Evolutionary conservation across 164 flowering plant species (phyloP), one percentile per base, ranked within the genome.

Genomic region (Protea cynaroides): DNA sequence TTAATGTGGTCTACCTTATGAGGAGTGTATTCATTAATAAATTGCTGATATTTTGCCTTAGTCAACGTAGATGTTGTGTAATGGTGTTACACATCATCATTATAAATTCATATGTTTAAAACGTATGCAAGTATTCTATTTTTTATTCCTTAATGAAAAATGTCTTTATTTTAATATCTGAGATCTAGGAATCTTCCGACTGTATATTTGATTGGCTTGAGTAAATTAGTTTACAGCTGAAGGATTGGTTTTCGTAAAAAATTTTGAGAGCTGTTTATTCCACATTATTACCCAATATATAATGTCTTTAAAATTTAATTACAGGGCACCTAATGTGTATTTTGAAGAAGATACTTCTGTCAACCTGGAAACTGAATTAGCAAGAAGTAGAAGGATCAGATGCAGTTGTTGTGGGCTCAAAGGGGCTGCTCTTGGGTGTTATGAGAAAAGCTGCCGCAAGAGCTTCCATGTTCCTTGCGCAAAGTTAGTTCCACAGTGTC

Each of bases 401-500:
- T 95, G 99, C 70, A 55, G 83, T 69, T 81, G 81, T 52, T 95
- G 99, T 76, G 96, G 90, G 58, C 67, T 74, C 58, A 95, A 85
- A 68, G 99, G 99, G 19, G 99, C 99, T 61, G 87, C 99, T 65
- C 96, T 95, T 68, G 99, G 99, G 22, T 95, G 99, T 69, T 92
- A 79, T 74, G 86, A 82, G 50, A 86, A 79, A 74, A 87, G 84
- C 62, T 95, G 99, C 68, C 89, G 89, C 57, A 88, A 68, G 80
- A 95, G 97, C 69, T 95, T 89, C 71, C 99, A 95, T 76, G 82
- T 90, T 67, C 79, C 97, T 44, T 95, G 99, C 79, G 97, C 97
- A 54, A 88, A 83, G 77, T 61, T 75, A 73, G 76, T 72, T 24
- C 76, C 79, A 15, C 72, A 88, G 63, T 90, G 90, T 71, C 85